Evolutionary conservation across 2,329 filamentous ascomycete species (phyloP).

Genomic region (Fusarium citri): DNA sequence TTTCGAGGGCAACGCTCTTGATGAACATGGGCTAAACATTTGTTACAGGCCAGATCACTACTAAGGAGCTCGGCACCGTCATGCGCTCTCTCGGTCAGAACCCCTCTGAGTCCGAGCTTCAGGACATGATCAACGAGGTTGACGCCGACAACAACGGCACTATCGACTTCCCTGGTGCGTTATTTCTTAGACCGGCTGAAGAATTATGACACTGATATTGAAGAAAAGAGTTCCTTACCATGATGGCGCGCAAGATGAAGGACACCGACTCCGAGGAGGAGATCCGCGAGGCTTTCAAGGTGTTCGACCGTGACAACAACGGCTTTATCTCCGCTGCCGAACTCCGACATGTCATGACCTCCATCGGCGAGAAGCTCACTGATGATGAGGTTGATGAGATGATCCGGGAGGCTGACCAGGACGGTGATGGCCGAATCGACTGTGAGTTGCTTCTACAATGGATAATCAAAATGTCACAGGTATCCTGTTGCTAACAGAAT

Average conservation of each 20-base stretch:
- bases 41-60: conserved; percentile 83
- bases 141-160: conserved; percentile 94
- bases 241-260: conserved; percentile 97
- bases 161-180: conserved; percentile 87
- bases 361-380: conserved; percentile 90
- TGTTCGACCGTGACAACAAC: conserved; percentile 91
- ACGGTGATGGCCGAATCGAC: conserved; percentile 88
- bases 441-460: conserved; percentile 66
- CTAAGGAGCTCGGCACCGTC: conserved; percentile 89
- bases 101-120: conserved; percentile 88
- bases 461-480: background rate
- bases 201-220: conserved; percentile 31
- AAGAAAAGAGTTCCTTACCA: conserved; percentile 83
- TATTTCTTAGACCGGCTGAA: background rate
- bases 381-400: conserved; percentile 94
- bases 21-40: conserved; percentile 38
- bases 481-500: conserved; percentile 31
- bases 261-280: conserved; percentile 92
- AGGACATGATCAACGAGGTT: conserved; percentile 96
- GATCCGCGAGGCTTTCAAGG: conserved; percentile 90
- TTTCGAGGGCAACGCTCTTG: conserved; percentile 15
- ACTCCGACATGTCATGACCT: conserved; percentile 91
- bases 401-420: conserved; percentile 91
- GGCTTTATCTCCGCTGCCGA: conserved; percentile 91
- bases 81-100: conserved; percentile 93